Conservation (phyloP, 169 alveolate species). For the Eimeria falciformis region DNA sequence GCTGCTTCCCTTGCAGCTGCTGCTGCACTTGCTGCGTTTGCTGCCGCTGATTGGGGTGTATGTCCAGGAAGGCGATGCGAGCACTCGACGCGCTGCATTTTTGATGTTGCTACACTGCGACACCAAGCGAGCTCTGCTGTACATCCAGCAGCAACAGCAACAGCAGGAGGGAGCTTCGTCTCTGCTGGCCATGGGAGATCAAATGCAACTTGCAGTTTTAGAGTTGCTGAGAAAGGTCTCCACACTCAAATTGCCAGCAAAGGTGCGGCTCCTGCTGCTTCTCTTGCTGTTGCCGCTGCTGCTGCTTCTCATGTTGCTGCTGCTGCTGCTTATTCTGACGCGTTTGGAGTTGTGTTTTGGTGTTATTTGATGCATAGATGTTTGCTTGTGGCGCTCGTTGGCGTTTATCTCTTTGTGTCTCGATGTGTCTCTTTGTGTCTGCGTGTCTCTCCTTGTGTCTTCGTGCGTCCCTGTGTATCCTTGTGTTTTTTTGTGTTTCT, state of each 20-base stretch:
- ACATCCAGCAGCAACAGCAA: slow-evolving; percentile 79
- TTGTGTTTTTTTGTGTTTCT: slow-evolving; percentile 30
- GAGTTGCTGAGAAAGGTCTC: slow-evolving; percentile 93
- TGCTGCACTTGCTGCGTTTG: neutral
- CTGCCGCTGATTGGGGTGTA: neutral
- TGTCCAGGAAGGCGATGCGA: slow-evolving; percentile 89
- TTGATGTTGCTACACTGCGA: slow-evolving; percentile 87
- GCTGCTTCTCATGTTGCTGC: no score
- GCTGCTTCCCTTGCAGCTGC: neutral
- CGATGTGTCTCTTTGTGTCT: no score
- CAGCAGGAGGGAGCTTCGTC: neutral
- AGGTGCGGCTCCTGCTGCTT: no score
- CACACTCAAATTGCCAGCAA: slow-evolving; percentile 87
- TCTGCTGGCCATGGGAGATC: slow-evolving; percentile 82
- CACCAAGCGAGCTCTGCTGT: slow-evolving; percentile 90
- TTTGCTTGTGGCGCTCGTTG: no score
- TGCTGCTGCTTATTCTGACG: no score
- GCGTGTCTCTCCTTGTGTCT: no score
- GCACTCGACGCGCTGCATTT: slow-evolving; percentile 95
- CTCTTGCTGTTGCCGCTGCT: slow-evolving; percentile 50
- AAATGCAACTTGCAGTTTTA: slow-evolving; percentile 90
- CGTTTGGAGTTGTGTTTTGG: no score
- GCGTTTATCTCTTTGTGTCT: no score
- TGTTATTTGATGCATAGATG: no score
- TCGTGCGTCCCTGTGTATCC: neutral